Evolutionary conservation across 495 filamentous ascomycete genomes (phyloP), one percentile per base, ranked within the genome.

Genomic region (Rhizodiscina lignyota): DNA sequence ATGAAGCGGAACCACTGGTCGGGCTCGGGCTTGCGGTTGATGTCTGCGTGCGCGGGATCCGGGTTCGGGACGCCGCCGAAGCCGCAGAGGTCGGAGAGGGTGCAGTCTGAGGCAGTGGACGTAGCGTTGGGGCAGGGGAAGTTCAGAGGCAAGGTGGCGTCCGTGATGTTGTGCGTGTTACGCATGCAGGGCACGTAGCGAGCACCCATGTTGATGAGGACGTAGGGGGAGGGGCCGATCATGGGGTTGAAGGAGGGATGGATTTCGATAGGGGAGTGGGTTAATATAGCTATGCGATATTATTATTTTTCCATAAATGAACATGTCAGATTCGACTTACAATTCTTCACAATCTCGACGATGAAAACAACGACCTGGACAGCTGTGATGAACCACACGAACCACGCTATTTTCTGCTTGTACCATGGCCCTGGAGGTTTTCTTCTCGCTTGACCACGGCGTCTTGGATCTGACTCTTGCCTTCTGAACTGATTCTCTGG

Each of bases 1-100:
- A 97, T 94, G 59, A 97, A 94, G 34, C 89, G 76, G 51, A 71
- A 97, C 89, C 89, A 96, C 53, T 97, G 89, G 47, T 94, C 75
- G 12, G 89, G 89, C 35, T 69, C 67, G 3, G 58, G 63, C 4
- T 45, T 13, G 18, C 21, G 50, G 31, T 68, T 63, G 32, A 59
- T 50, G 27, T 64, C 48, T 12, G 52, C 53, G 30, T 61, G 59
- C 18, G 39, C 39, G 1, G 49, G 41, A 4, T 46, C 35, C 11
- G 77, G 79, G 37, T 79, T 70, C 1, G 74, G 69, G 5, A 82
- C 71, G 28, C 78, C 81, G 34, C 59, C 55, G 42, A 93, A 89
- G 15, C 84, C 83, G 50, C 87, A 96, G 13, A 86, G 64, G 5
- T 91, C 55, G 1, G 72, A 75, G 15, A 96, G 66, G 1, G 72